phyloP scores from a whole-genome alignment of 352 stramenopile genomes.

The Aphanomyces stellatus region DNA sequence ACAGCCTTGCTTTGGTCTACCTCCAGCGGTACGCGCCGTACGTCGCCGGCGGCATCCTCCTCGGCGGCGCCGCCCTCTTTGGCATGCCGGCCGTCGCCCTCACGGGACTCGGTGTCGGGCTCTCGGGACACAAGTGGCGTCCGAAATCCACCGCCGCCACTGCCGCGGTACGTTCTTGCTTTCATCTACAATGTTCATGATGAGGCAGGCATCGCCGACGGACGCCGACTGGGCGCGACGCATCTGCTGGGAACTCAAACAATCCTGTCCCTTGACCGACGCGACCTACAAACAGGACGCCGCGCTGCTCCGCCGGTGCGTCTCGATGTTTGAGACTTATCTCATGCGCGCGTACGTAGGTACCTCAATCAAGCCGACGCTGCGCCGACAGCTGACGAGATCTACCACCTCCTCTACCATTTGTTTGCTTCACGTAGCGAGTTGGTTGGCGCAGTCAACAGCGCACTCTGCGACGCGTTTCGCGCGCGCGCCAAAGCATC shows the following conservation, averaged over 20 bases:
- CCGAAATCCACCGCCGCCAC: background rate
- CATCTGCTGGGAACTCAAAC: conserved; percentile 17
- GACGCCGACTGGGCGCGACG: conserved; percentile 6
- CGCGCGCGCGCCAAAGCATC: background rate
- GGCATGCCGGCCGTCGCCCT: conserved; percentile 10
- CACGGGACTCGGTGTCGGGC: conserved; percentile 10
- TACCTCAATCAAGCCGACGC: background rate
- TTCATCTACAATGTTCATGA: background rate
- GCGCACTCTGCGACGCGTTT: conserved; percentile 10
- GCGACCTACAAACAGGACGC: conserved; percentile 17
- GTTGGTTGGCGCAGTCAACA: conserved; percentile 6
- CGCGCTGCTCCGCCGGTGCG: conserved; percentile 2
- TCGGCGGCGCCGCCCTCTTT: conserved; percentile 10
- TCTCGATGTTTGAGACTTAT: background rate
- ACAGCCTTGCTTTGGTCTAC: background rate
- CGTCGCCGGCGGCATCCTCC: conserved; percentile 11
- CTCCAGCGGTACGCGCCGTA: conserved; percentile 11
- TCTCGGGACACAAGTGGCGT: background rate
- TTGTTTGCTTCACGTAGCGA: conserved; percentile 8
- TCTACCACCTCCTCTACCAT: conserved; percentile 11
- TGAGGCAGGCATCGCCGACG: background rate
- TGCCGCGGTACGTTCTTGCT: background rate
- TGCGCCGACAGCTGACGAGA: background rate
- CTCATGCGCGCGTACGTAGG: background rate
- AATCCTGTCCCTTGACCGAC: background rate